Evolutionary conservation across 2,329 filamentous ascomycete species (phyloP), one percentile per base, ranked within the genome.

Genomic region (Cryoendolithus antarcticus): DNA sequence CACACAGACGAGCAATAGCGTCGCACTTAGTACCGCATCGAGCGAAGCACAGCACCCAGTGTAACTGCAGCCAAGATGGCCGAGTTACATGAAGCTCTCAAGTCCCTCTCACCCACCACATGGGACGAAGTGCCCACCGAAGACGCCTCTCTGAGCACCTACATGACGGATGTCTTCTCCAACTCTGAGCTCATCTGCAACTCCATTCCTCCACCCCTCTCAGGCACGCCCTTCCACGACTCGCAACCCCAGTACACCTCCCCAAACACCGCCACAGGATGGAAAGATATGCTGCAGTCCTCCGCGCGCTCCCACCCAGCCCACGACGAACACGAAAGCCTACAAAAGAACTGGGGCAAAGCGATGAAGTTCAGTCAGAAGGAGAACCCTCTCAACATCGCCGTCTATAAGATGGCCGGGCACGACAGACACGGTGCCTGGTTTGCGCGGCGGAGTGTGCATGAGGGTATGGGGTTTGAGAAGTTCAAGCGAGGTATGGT

Each of bases 321-420:
- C 3, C 62, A 70, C 13, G 60, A 70, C 6, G 62, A 74, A n/a
- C 67, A 76, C 27, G 66, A 65, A 21, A 63, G 71, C 12, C 63
- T 94, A n/a, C 77, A 79, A 42, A 82, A 82, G 54, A 75, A 85
- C 61, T 95, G 89, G 86, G 74, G 75, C 32, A 94, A 93, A 59
- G 81, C 86, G 32, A 64, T 88, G 53, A 89, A 86, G 61, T 62
- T 85, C 40, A 75, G 71, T 32, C 61, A 73, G 3, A 77, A 71
- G 48, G 80, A 88, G 12, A 91, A 93, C 53, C 82, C 85, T 1
- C 66, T 85, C 6, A 77, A 72, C 0, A 78, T 95, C 45, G 71
- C 69, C 40, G 77, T 95, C 15, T 94, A 82, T 64, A 93, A 93
- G 59, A 70, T 91, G 43, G 65, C 71, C 0, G 75, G 80, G 2